Evolutionary conservation across 139 green algal species (phyloP), one percentile per base, ranked within the genome.

Genomic region (Chlamydomonas incerta): DNA sequence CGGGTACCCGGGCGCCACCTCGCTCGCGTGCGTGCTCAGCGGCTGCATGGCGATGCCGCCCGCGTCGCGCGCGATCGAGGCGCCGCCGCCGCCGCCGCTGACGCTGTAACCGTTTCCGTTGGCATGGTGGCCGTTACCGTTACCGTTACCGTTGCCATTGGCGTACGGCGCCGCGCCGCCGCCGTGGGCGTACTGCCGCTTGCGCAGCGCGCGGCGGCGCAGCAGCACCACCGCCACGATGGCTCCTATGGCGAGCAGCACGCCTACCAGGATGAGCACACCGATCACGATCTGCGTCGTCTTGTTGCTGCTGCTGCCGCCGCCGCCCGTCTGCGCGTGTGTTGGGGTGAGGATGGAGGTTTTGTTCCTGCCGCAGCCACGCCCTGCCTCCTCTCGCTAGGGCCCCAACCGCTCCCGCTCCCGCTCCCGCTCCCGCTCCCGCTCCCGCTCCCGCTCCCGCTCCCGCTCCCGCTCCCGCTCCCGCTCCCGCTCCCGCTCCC

Each of bases 211-310:
- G 23, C 75, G 60, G 34, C 60, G 60, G 20, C 75, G 37, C 35
- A 11, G 24, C 0, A 13, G 23, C 0, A 83, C 26, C 3, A 83
- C 47, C 1, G 3, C 37, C 0, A 83, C 37, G 1, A 50, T 31
- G 37, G 35, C 65, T 2, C 21, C 35, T 0, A 83, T 31, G 26
- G 41, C 31, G 10, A 72, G 8, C 9, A 72, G 23, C 5, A 17
- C 75, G 18, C 75, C 75, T 0, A 83, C 58, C 9, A 62, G 33
- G 26, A 74, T 21, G 10, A 50, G 50, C n/a, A 83, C 60, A 24
- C 35, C 74, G 24, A 85, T 73, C 29, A 87, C 29, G 41, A 76
- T 63, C 34, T 50, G 31, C 13, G 26, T 63, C 29, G 55, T 87
- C 3, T 69, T 17, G 37, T 80, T 80, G 31, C 9, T 33, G 55